Base-by-base conservation (phyloP, 2,329 filamentous ascomycete genomes). In the Ceratocystis colombiana region DNA sequence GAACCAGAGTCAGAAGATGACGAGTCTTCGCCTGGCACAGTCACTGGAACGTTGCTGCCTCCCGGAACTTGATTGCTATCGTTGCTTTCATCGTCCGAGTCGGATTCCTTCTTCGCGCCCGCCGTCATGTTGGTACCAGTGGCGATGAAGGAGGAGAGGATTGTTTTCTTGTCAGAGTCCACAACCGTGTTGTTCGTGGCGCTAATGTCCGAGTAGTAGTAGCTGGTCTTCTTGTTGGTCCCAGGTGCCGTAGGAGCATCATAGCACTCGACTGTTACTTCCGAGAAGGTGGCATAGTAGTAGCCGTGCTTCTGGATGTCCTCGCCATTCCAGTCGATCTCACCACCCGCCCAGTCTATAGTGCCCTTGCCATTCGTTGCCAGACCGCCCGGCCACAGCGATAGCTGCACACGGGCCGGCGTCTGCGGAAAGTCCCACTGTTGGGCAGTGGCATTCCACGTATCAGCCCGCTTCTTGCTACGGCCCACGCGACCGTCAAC, bases 311-410 rank as follows among this genome's bases (percentile, higher is more conserved):
- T 82, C 77, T 90, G 79, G 80, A 97, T 93, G 76, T 95, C 89
- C 22, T 80, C 78, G 70, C 83, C 84, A 74, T 88, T 79, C 93
- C 94, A 99, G 79, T 96, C 82, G 70, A 99, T 93, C 64, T 83
- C 78, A 71, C 94, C 94, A 73, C 94, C 94, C 20, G 93, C 90
- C 94, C 94, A 99, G 65, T 86, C 81, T 70, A 96, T 83, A 44
- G 94, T 97, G 66, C 94, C 94, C 74, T 88, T 74, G 50, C 84
- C 88, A 75, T 96, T 96, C 73, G 81, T 82, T 8, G 84, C 77
- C 61, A 89, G 83, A 73, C 94, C 94, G 72, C 90, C 94, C 50
- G 94, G 94, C 94, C 94, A 99, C 73, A 99, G 85, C 17, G 94
- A 97, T 63, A 99, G 82, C 79, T 96, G 90, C 64, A 99, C 84